Base-by-base conservation (phyloP, 1,284 basidiomycete species). In the Irpex sp. region DNA sequence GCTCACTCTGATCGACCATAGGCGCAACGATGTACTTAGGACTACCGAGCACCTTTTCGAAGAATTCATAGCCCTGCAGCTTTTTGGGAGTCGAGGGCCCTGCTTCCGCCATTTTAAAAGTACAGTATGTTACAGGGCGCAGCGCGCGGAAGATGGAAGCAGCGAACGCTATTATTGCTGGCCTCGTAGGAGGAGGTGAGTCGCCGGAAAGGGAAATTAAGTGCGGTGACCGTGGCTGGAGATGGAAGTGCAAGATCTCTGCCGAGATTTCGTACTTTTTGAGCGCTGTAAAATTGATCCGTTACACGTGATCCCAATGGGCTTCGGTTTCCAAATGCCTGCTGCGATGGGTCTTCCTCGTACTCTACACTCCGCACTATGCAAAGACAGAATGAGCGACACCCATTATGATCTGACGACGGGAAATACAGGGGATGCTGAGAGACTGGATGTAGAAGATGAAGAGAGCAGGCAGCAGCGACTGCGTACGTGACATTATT, bases 1-100 rank as follows among this genome's bases (percentile, higher is more conserved):
- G 83, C 76, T 98, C 96, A 71, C 92, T 95, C 77, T 97, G 94
- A 75, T 98, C 96, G 0, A 98, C 97, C 97, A 98, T 98, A 7
- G 97, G 96, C 9, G 95, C 97, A 9, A 98, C 93, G 51, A 98
- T 84, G 72, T 86, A 89, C 74, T 92, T 93, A 7, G 96, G 94
- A 68, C 88, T 90, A 5, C 93, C 90, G 46, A 98, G 73, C 50
- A 90, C 79, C 71, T 86, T 76, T 31, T 77, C 77, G 74, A 95
- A 98, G 67, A 98, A 90, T 21, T 94, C 89, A 72, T 92, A 94
- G 2, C 93, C 93, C 5, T 78, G 78, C 1, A 93, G 78, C 73
- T 95, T 97, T 54, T 59, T 67, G 9, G 65, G 62, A 11, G 36
- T 59, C 15, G 57, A 57, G 26, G 56, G 37, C 7, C 57, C 49